These are phyloP conservation scores for Colletotrichum sansevieriae DNA, from an alignment of 2,329 filamentous ascomycete genomes.

Conservation along the genomic window DNA sequence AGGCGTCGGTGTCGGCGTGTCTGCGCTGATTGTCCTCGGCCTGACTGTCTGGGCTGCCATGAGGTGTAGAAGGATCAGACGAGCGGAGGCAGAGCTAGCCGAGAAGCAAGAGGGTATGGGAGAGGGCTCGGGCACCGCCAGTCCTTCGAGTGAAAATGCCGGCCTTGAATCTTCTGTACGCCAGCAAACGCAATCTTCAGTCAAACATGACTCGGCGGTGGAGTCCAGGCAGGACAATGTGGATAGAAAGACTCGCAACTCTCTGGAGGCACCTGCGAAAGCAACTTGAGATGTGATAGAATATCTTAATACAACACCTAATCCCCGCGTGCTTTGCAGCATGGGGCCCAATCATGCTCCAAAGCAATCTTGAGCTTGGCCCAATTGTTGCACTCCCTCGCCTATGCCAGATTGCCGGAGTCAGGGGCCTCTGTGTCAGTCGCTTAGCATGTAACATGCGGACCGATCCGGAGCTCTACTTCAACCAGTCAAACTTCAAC, in stretches of 20 bases:
- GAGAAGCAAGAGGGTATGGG: slow-evolving; percentile 8
- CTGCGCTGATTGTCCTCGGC: not conserved
- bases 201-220: too few relatives aligned
- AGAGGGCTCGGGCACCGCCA: not conserved
- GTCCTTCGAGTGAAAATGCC: too few relatives aligned
- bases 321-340: not conserved
- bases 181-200: too few relatives aligned
- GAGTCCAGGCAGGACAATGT: too few relatives aligned
- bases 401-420: not conserved
- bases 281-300: not conserved
- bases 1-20: not conserved
- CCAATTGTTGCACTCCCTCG: not conserved
- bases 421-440: slow-evolving; percentile 1
- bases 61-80: slow-evolving; percentile 27
- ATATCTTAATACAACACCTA: slow-evolving; percentile 2
- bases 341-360: not conserved
- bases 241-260: too few relatives aligned
- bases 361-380: not conserved
- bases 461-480: not conserved
- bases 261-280: not conserved
- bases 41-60: slow-evolving; percentile 27
- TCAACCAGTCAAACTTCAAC: not conserved
- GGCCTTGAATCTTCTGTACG: too few relatives aligned
- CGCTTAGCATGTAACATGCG: slow-evolving; percentile 7
- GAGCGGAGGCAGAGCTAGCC: slow-evolving; percentile 10